These are phyloP conservation scores for Coemansia sp. DNA, from an alignment of 371 early-diverging fungal species.

Conservation along the genomic window DNA sequence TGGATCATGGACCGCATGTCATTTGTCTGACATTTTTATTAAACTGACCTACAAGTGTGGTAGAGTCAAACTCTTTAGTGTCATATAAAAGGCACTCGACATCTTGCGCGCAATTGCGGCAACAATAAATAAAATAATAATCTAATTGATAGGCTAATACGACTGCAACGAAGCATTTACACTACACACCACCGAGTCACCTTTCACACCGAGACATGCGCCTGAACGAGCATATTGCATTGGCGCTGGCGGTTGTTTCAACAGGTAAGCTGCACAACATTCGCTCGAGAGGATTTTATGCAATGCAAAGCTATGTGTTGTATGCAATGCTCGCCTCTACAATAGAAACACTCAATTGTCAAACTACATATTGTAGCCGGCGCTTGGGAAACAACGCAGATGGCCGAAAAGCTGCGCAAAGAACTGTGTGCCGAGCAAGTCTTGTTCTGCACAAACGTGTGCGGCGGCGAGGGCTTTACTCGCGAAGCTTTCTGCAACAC, in stretches of 20 bases:
- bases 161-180: background rate
- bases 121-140: background rate
- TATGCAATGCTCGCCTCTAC: background rate
- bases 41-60: background rate
- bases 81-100: background rate
- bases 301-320: background rate
- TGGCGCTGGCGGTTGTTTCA: slow-evolving; percentile 18
- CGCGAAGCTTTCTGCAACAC: slow-evolving; percentile 50
- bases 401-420: slow-evolving; percentile 49
- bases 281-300: background rate
- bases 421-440: slow-evolving; percentile 51
- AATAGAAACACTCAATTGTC: background rate
- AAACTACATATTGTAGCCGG: slow-evolving; percentile 14
- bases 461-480: slow-evolving; percentile 45
- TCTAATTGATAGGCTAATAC: no score
- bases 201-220: slow-evolving; percentile 15
- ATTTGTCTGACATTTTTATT: no score
- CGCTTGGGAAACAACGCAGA: slow-evolving; percentile 44
- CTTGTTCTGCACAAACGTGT: slow-evolving; percentile 47
- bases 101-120: background rate
- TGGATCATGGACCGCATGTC: background rate
- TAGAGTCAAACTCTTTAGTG: background rate
- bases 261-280: slow-evolving; percentile 14
- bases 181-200: slow-evolving; percentile 5
- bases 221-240: slow-evolving; percentile 13